phyloP scores from a whole-genome alignment of 768 basidiomycete species.

The Antrodiella citrinella region DNA sequence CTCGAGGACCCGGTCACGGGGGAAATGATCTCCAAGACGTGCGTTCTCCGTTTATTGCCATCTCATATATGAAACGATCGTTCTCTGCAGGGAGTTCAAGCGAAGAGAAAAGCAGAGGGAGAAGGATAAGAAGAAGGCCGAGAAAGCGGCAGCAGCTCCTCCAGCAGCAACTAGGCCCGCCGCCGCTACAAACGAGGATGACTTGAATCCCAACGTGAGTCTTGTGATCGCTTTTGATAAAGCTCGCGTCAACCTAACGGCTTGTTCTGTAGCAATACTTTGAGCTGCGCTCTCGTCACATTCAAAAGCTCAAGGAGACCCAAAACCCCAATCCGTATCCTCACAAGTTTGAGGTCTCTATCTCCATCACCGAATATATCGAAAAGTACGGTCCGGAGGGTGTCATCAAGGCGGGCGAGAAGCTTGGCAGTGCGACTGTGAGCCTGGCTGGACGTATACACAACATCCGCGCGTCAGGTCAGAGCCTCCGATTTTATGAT shows the following conservation, averaged over 20 bases:
- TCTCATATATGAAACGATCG: constrained; percentile 21
- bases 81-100: constrained; percentile 75
- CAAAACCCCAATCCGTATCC: constrained; percentile 93
- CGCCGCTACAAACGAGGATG: constrained; percentile 54
- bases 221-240: background rate
- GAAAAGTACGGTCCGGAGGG: constrained; percentile 65
- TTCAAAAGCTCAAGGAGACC: constrained; percentile 76
- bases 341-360: constrained; percentile 93
- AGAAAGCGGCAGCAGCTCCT: constrained; percentile 53
- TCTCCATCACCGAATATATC: constrained; percentile 69
- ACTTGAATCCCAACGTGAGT: constrained; percentile 87
- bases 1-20: constrained; percentile 85
- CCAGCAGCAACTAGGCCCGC: constrained; percentile 29
- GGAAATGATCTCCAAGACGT: constrained; percentile 97
- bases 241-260: no score
- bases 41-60: constrained; percentile 25
- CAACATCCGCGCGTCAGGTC: constrained; percentile 74
- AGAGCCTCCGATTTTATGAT: constrained; percentile 92
- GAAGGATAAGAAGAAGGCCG: constrained; percentile 66
- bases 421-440: constrained; percentile 50
- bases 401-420: constrained; percentile 57
- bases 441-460: constrained; percentile 86
- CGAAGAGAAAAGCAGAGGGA: constrained; percentile 80
- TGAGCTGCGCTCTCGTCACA: constrained; percentile 84
- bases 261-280: constrained; percentile 99